Conservation (phyloP, 257 asterid genomes). For the Lithospermum erythrorhizon region DNA sequence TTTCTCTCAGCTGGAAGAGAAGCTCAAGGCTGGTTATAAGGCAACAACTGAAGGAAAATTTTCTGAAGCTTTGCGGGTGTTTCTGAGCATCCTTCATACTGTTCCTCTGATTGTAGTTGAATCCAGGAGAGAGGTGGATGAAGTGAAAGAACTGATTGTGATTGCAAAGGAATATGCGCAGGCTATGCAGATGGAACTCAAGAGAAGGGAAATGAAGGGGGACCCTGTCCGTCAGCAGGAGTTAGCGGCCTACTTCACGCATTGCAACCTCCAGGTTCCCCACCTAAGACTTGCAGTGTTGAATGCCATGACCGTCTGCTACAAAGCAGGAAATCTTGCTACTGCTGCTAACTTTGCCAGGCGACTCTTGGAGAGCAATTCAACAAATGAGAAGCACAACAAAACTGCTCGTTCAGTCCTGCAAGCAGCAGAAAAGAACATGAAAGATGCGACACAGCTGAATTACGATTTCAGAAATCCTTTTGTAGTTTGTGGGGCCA, state of each 20-base stretch:
- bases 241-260: slow-evolving; percentile 61
- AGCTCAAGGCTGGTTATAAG: slow-evolving; percentile 47
- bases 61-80: slow-evolving; percentile 47
- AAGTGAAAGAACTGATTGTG: slow-evolving; percentile 41
- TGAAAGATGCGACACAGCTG: slow-evolving; percentile 43
- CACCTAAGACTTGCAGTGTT: slow-evolving; percentile 47
- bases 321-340: slow-evolving; percentile 38
- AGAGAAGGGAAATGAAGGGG: slow-evolving; percentile 49
- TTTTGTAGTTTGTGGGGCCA: slow-evolving; percentile 57
- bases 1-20: slow-evolving; percentile 52
- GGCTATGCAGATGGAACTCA: slow-evolving; percentile 60
- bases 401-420: slow-evolving; percentile 50
- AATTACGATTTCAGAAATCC: slow-evolving; percentile 64
- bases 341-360: slow-evolving; percentile 61
- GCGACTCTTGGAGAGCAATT: slow-evolving; percentile 53
- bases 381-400: slow-evolving; percentile 45
- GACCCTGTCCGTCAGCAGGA: slow-evolving; percentile 63
- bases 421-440: slow-evolving; percentile 49
- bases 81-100: slow-evolving; percentile 42
- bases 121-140: slow-evolving; percentile 58
- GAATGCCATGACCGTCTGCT: slow-evolving; percentile 59
- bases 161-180: slow-evolving; percentile 49
- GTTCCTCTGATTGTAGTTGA: slow-evolving; percentile 55
- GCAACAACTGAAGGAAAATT: slow-evolving; percentile 56
- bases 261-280: slow-evolving; percentile 54